Percentiles rank a stretch among this genome's conserved stretches.
phyloP scores from a whole-genome alignment of 2,329 filamentous ascomycete genomes.

The Ophiocordyceps polyrhachis-furcata region DNA sequence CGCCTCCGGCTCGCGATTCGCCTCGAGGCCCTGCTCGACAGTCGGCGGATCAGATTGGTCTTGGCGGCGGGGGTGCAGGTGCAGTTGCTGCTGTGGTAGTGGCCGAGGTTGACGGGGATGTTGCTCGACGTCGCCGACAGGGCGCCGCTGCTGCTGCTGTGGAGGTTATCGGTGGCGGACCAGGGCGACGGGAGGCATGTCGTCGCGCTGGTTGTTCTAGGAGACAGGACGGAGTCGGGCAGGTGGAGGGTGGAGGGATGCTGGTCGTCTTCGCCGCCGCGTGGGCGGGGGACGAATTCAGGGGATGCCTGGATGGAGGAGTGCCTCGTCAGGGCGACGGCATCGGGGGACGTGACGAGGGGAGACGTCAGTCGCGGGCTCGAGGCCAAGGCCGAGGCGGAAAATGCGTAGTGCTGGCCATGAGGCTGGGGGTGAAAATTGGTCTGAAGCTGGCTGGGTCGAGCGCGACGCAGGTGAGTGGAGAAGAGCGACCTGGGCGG shows the following conservation, averaged over 20 bases:
- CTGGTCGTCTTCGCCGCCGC: constrained; percentile 27
- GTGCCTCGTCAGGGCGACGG: constrained; percentile 32
- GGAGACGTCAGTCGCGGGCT: constrained; percentile 37
- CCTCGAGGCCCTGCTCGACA: constrained; percentile 65
- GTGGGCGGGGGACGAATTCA: constrained; percentile 35
- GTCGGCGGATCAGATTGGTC: constrained; percentile 51
- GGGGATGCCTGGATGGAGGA: constrained; percentile 50
- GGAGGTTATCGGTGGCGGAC: neutral
- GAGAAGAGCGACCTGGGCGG: constrained; percentile 24
- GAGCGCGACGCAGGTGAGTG: constrained; percentile 19
- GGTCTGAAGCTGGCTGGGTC: constrained; percentile 30
- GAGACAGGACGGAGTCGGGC: constrained; percentile 50
- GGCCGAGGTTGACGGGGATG: neutral
- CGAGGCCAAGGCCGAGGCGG: constrained; percentile 36
- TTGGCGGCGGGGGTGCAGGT: constrained; percentile 17
- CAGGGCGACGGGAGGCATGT: neutral
- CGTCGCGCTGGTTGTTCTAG: constrained; percentile 34
- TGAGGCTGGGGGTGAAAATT: constrained; percentile 13
- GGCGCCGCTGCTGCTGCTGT: constrained; percentile 3
- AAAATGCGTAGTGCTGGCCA: constrained; percentile 19
- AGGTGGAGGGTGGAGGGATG: constrained; percentile 42
- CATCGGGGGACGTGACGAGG: constrained; percentile 32
- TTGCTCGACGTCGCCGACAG: constrained; percentile 1
- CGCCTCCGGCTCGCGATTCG: constrained; percentile 47
- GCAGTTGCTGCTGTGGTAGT: constrained; percentile 2